Base-by-base conservation (phyloP, 2,329 filamentous ascomycete species). In the Arachnomyces sp. region DNA sequence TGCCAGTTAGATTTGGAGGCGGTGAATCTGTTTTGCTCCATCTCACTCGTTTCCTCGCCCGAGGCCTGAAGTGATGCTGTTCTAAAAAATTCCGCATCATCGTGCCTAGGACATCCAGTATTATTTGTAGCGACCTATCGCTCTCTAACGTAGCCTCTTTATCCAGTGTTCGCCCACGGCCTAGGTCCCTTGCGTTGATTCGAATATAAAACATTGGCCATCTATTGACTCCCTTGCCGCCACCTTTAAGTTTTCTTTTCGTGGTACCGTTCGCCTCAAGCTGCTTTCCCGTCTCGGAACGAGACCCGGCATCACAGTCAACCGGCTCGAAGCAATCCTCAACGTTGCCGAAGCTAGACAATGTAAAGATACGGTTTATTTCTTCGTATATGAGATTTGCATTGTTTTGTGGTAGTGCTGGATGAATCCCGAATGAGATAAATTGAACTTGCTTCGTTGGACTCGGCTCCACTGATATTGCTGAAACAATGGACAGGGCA, bases 141-240 rank as follows among this genome's bases (percentile, higher is more conserved):
- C 59, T 56, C 25, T 56, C 57, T 3, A 55, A 50, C 28, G 48
- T 38, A 16, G 41, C 21, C 38, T 59, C 58, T 18, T 68, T 66
- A 9, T 73, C 66, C 38, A 73, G 65, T 7, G 44, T 40, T 3
- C 56, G 39, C 7, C 43, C 45, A 2, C 76, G 55, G 9, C 72
- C 40, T 13, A 62, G 58, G n/a, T 68, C 61, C 2, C 60, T 18
- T 8, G 73, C 52, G 2, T 70, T 64, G 28, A 95, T 75, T 18
- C 77, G 77, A n/a, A 96, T 64, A 51, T 81, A 84, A 53, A 95
- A 96, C 80, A 90, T 90, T 0, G 90, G 88, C 80, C 86, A 92
- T 37, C 78, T 75, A 53, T 95, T 87, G 7, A 89, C 67, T 0
- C 79, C 73, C 55, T 86, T 90, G 7, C 35, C 33, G 14, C 43